Evolutionary conservation across 768 basidiomycete genomes (phyloP).

Genomic region (Mycena kentingensis): DNA sequence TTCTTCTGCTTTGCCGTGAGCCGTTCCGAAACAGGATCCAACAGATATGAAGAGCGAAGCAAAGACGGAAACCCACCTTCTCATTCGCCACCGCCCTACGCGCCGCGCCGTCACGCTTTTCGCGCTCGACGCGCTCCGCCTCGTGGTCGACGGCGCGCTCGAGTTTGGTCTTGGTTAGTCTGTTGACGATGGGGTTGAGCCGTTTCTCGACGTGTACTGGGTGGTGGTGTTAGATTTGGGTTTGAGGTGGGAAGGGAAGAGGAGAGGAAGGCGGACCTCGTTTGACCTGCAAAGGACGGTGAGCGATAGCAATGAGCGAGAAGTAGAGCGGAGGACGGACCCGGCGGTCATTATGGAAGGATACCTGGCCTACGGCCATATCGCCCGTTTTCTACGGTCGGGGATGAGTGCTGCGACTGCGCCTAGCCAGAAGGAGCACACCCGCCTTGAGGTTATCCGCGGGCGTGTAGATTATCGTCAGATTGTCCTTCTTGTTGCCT

Average conservation of each 20-base stretch:
- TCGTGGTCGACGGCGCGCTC: conserved; percentile 90
- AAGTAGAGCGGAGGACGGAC: conserved; percentile 39
- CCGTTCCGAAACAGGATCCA: neutral
- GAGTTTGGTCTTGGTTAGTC: conserved; percentile 90
- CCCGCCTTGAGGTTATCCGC: conserved; percentile 87
- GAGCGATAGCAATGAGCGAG: neutral
- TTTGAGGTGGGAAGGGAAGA: neutral
- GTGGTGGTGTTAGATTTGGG: neutral
- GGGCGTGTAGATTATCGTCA: conserved; percentile 94
- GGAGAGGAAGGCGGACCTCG: conserved; percentile 49
- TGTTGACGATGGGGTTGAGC: conserved; percentile 88
- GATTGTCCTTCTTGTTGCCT: conserved; percentile 96
- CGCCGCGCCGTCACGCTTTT: conserved; percentile 72
- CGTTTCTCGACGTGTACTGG: conserved; percentile 77
- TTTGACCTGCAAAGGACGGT: conserved; percentile 59
- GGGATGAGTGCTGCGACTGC: neutral
- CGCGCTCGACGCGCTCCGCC: conserved; percentile 77
- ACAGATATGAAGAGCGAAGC: neutral
- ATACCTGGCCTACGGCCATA: conserved; percentile 96
- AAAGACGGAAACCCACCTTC: conserved; percentile 48
- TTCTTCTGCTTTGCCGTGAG: conserved; percentile 58
- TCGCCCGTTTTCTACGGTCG: conserved; percentile 86
- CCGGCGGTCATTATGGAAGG: conserved; percentile 89
- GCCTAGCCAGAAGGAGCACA: neutral
- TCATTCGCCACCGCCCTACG: conserved; percentile 65